A percentile compares a stretch with the other conserved stretches of the same genome.
phyloP scores from a whole-genome alignment of 1,139 yeast species.

The Protomyces gravidus region DNA sequence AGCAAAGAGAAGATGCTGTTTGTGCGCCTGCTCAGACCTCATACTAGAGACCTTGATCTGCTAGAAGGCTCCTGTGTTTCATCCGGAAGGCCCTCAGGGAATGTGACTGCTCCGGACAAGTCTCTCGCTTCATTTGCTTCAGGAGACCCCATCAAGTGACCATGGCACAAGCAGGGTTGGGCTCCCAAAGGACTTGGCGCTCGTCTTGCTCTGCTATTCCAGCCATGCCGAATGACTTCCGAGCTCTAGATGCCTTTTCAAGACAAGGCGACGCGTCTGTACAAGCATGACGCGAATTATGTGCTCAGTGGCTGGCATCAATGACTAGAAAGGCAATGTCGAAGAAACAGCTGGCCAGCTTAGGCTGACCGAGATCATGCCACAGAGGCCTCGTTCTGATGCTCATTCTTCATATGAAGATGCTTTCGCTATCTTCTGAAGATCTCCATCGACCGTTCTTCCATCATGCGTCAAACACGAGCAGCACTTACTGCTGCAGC shows the following conservation, averaged over 20 bases:
- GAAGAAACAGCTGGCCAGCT: neutral
- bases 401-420: neutral
- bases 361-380: too few relatives aligned
- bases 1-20: too few relatives aligned
- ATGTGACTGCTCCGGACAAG: too few relatives aligned
- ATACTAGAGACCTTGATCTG: too few relatives aligned
- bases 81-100: too few relatives aligned
- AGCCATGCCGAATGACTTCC: neutral
- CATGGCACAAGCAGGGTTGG: too few relatives aligned
- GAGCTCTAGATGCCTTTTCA: neutral
- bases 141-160: too few relatives aligned
- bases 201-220: neutral
- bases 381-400: too few relatives aligned
- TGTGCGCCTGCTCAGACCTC: too few relatives aligned
- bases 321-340: neutral
- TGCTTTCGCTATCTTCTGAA: neutral
- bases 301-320: neutral
- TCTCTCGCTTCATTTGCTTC: too few relatives aligned
- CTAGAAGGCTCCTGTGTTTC: too few relatives aligned
- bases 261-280: neutral
- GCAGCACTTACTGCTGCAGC: conserved; percentile 1
- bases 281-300: neutral
- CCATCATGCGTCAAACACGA: neutral
- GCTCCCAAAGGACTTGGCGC: too few relatives aligned
- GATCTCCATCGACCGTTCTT: neutral